Evolutionary conservation across 2,329 filamentous ascomycete species (phyloP), one percentile per base, ranked within the genome.

Genomic region (Epichloe sylvatica): DNA sequence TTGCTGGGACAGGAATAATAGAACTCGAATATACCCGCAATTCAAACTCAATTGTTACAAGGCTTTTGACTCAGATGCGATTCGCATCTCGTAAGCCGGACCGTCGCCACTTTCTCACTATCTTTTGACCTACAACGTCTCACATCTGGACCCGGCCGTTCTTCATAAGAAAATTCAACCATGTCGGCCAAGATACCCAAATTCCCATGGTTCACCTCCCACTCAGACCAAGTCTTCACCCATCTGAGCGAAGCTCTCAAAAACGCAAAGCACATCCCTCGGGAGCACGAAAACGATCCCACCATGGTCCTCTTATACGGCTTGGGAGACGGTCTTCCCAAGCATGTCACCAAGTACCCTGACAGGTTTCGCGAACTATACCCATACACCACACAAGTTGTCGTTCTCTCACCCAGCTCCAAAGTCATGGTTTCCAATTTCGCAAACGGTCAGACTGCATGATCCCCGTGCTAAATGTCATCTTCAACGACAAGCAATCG

Each of bases 271-370:
- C 21, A 44, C 19, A 35, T 47, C 38, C 30, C 49, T n/a, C 19
- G 23, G 25, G 12, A 46, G 34, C 43, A 44, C 25, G 5, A 33
- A 19, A 38, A 47, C n/a, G 62, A 71, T 45, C 73, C 73, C 3
- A 65, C 68, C 17, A 70, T 68, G 5, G 64, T 79, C 41, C 57
- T 79, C 43, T 66, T 81, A 52, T 80, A 72, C 59, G 70, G 75
- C 56, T 80, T 76, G 77, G 75, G 77, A 47, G 77, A 80, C 53
- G 74, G 72, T 21, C 62, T 65, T 12, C 71, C 76, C 2, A 75
- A 73, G 53, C 70, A 80, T 57, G 67, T 79, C 30, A 63, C 66
- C 51, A 80, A 81, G 59, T 81, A 79, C 56, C 66, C 71, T 13
- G 67, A 72, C 12, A 73, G 72, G 30, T 80, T 75, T 60, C 68